Percentiles rank a stretch among this genome's conserved stretches.
Conservation (phyloP, 257 asterid species). For the Dorcoceras hygrometricum region DNA sequence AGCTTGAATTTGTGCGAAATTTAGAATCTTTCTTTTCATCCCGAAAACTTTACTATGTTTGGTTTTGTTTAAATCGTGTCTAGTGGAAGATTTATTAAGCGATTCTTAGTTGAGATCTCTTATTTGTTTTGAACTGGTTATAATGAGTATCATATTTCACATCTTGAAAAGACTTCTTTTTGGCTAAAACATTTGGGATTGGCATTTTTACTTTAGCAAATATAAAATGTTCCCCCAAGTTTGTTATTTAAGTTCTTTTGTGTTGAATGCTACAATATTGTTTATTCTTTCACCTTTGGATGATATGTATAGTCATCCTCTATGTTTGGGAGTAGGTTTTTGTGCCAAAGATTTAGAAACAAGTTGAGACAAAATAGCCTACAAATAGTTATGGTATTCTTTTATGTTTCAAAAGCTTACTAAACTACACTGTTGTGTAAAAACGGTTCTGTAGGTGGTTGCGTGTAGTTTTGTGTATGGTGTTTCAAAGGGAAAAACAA, state of each 20-base stretch:
- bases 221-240: neutral
- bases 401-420: no score
- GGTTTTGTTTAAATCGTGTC: neutral
- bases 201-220: no score
- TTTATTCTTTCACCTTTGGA: neutral
- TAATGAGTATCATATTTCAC: neutral
- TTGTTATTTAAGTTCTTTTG: no score
- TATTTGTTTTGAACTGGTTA: neutral
- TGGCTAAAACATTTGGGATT: neutral
- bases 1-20: no score
- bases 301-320: neutral
- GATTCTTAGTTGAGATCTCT: neutral
- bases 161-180: neutral
- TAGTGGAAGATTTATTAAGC: neutral
- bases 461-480: slow-evolving; percentile 84
- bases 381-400: neutral
- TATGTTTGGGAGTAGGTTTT: no score
- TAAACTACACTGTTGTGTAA: neutral
- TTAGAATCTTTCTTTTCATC: no score
- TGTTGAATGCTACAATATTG: neutral
- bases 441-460: slow-evolving; percentile 50
- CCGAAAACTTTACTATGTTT: neutral
- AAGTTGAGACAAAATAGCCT: no score
- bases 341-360: neutral
- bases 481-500: slow-evolving; percentile 51